A percentile compares a stretch with the other conserved stretches of the same genome.
Conservation (phyloP, 169 alveolate genomes). For the Cryptosporidium ubiquitum region DNA sequence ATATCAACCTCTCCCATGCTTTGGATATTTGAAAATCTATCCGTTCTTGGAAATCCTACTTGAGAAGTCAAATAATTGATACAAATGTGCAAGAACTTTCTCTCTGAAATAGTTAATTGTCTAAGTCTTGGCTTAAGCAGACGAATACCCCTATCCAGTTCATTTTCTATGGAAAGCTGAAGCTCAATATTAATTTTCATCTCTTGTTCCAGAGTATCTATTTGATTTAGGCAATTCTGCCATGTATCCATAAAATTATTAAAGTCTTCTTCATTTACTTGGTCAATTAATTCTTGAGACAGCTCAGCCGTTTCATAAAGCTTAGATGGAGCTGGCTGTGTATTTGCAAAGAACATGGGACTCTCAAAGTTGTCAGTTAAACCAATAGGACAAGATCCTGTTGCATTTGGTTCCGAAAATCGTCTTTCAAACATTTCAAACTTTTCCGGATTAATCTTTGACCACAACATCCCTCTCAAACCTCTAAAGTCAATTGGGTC, state of each 20-base stretch:
- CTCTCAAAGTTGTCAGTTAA: slow-evolving; percentile 50
- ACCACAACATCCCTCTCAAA: slow-evolving; percentile 64
- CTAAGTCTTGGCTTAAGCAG: slow-evolving; percentile 34
- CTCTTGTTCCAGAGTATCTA: slow-evolving; percentile 47
- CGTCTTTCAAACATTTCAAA: slow-evolving; percentile 69
- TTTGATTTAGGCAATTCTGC: not conserved
- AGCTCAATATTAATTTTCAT: slow-evolving; percentile 27
- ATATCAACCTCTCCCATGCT: not conserved
- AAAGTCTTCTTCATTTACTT: slow-evolving; percentile 19
- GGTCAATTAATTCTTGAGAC: not conserved
- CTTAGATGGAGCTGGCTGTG: slow-evolving; percentile 7
- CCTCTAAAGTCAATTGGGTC: slow-evolving; percentile 72
- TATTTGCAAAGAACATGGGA: slow-evolving; percentile 35
- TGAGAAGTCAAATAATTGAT: slow-evolving; percentile 45
- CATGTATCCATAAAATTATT: slow-evolving; percentile 3
- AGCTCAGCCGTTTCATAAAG: not conserved
- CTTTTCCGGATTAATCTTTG: slow-evolving; percentile 45
- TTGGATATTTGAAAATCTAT: not conserved
- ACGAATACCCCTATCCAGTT: slow-evolving; percentile 41
- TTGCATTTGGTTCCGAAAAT: slow-evolving; percentile 67
- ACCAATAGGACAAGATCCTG: slow-evolving; percentile 56
- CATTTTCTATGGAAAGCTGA: slow-evolving; percentile 45
- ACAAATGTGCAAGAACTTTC: slow-evolving; percentile 31
- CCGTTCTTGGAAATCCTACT: slow-evolving; percentile 56
- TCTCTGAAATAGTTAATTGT: slow-evolving; percentile 43